phyloP scores from a whole-genome alignment of 352 stramenopile species.

The Pythium monospermum region DNA sequence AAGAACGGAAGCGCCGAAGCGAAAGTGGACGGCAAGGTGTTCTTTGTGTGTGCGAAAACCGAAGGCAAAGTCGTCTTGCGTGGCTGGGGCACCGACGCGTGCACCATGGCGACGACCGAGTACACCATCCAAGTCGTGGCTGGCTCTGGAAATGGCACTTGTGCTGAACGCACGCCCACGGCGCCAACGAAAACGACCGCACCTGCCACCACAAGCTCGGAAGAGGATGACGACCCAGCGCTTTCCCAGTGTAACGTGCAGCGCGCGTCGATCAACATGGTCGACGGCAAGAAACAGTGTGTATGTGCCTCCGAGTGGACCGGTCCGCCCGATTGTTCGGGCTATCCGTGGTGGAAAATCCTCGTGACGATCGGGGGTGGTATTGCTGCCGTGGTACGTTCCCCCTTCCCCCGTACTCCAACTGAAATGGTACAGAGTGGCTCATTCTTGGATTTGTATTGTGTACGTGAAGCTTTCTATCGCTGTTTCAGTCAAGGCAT shows the following conservation, averaged over 20 bases:
- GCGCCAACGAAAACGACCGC: constrained; percentile 9
- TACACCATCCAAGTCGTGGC: constrained; percentile 10
- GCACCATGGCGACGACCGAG: constrained; percentile 17
- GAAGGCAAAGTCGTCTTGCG: constrained; percentile 26
- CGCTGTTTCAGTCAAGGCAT: constrained; percentile 26
- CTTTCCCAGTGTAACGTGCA: constrained; percentile 28
- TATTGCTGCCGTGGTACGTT: constrained; percentile 32
- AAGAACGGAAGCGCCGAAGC: constrained; percentile 28
- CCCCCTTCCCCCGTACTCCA: background rate
- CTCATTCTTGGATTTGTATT: background rate
- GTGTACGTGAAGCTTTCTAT: constrained; percentile 32
- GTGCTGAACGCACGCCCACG: constrained; percentile 14
- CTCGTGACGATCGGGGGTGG: constrained; percentile 33
- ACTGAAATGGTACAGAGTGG: too few species aligned
- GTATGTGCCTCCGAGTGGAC: constrained; percentile 42
- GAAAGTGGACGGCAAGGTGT: constrained; percentile 16
- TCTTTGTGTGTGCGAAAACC: constrained; percentile 33
- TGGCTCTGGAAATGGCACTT: constrained; percentile 14
- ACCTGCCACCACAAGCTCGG: background rate
- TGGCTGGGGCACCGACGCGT: constrained; percentile 35
- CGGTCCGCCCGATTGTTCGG: constrained; percentile 29
- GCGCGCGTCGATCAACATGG: constrained; percentile 21
- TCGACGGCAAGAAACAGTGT: constrained; percentile 28
- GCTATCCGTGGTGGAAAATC: constrained; percentile 46
- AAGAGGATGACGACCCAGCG: constrained; percentile 11